Conservation (phyloP, 208 protist species). For the Leishmania tropica region DNA sequence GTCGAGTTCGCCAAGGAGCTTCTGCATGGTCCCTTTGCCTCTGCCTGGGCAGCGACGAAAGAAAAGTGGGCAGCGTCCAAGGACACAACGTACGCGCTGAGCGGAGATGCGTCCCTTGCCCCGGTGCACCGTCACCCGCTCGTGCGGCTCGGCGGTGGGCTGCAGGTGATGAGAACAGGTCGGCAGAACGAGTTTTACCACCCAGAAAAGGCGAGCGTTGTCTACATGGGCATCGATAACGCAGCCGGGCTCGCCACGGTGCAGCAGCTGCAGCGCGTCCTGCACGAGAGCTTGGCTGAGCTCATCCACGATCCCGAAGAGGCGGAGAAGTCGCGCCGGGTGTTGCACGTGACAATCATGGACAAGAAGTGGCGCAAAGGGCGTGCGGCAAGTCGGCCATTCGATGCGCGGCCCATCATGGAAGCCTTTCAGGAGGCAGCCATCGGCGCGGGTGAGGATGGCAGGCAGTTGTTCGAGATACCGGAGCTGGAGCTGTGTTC, state of each 20-base stretch:
- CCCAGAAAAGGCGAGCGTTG: constrained; percentile 51
- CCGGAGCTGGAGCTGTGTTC: constrained; percentile 43
- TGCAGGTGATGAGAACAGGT: constrained; percentile 54
- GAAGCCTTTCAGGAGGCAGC: constrained; percentile 21
- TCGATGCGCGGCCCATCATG: constrained; percentile 48
- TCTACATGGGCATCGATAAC: constrained; percentile 79
- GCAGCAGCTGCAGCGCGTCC: constrained; percentile 41
- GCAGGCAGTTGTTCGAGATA: constrained; percentile 24
- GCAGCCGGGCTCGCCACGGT: constrained; percentile 29
- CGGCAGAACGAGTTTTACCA: constrained; percentile 25
- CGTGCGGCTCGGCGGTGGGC: constrained; percentile 40
- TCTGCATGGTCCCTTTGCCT: constrained; percentile 30
- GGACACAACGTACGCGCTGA: constrained; percentile 9
- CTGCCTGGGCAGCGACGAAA: constrained; percentile 27
- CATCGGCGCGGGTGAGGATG: constrained; percentile 31
- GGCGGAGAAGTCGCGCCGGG: constrained; percentile 30
- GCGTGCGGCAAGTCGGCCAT: constrained; percentile 20
- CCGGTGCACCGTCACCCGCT: constrained; percentile 21
- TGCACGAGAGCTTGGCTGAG: constrained; percentile 61
- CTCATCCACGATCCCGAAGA: constrained; percentile 48
- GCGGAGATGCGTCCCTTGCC: constrained; percentile 10
- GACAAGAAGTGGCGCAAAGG: constrained; percentile 75
- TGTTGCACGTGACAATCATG: constrained; percentile 80
- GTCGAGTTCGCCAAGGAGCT: constrained; percentile 60
- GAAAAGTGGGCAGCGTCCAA: constrained; percentile 9